Evolutionary conservation across 441 rosid species (phyloP).

Genomic region (Adansonia rubrostipa): DNA sequence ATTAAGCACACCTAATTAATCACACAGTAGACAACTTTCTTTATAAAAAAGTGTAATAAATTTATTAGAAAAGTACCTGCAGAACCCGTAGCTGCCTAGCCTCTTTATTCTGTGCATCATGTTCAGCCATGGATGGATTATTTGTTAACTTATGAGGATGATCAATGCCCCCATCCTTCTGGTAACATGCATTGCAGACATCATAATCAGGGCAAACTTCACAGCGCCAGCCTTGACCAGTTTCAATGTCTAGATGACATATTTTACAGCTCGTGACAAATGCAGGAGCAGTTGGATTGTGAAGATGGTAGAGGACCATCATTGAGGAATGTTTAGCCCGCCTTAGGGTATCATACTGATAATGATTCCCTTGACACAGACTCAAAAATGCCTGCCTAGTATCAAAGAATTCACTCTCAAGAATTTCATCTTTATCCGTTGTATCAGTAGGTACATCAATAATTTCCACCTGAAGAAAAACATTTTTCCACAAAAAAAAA

Average conservation of each 20-base stretch:
- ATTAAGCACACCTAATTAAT: neutral
- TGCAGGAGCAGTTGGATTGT: conserved; percentile 79
- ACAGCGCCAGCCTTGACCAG: too few relatives aligned
- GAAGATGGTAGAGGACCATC: conserved; percentile 99
- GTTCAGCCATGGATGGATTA: too few relatives aligned
- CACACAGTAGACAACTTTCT: neutral
- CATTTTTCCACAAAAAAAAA: conserved; percentile 15
- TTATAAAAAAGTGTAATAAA: too few relatives aligned
- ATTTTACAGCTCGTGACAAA: too few relatives aligned
- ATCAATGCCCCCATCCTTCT: too few relatives aligned
- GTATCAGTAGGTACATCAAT: conserved; percentile 75
- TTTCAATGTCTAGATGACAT: too few relatives aligned
- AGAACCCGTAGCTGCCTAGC: too few relatives aligned
- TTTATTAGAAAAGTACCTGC: neutral
- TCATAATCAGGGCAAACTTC: too few relatives aligned
- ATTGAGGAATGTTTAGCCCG: conserved; percentile 99
- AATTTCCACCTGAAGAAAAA: conserved; percentile 67
- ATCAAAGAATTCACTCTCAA: conserved; percentile 96
- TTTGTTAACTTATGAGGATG: too few relatives aligned
- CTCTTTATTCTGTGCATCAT: too few relatives aligned
- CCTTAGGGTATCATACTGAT: conserved; percentile 94
- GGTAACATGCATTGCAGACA: too few relatives aligned
- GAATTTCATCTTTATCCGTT: conserved; percentile 90
- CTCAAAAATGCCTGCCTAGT: conserved; percentile 96
- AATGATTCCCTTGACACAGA: conserved; percentile 98